These are phyloP conservation scores for Fusarium xyrophilum DNA, from an alignment of 2,329 filamentous ascomycete genomes.

Conservation along the genomic window DNA sequence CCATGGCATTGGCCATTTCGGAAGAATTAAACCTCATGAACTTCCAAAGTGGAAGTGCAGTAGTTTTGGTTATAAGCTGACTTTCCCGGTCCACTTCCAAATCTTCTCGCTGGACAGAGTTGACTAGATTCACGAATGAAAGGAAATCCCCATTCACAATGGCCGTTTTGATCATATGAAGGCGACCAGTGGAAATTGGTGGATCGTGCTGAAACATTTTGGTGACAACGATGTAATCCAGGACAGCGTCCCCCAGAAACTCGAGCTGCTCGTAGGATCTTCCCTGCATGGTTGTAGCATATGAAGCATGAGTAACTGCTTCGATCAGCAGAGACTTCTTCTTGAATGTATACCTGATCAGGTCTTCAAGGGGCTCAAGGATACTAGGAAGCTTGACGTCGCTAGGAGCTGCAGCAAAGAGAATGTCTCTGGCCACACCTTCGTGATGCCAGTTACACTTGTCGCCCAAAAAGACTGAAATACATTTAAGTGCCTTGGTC, in stretches of 20 bases:
- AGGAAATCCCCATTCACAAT: conserved; percentile 83
- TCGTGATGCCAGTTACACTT: conserved; percentile 61
- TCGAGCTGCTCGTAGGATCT: conserved; percentile 75
- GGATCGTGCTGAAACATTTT: conserved; percentile 59
- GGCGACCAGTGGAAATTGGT: conserved; percentile 58
- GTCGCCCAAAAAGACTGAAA: conserved; percentile 69
- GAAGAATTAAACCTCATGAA: conserved; percentile 69
- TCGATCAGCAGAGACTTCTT: conserved; percentile 75
- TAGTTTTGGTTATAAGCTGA: conserved; percentile 29
- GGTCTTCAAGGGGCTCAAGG: conserved; percentile 62
- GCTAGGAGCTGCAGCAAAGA: conserved; percentile 53
- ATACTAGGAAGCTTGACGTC: conserved; percentile 48
- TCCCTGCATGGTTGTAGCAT: conserved; percentile 50
- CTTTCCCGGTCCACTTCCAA: conserved; percentile 23
- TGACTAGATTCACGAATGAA: conserved; percentile 73
- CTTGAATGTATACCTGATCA: conserved; percentile 75
- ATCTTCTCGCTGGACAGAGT: conserved; percentile 36
- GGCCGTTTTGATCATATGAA: conserved; percentile 79
- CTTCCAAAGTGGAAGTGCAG: conserved; percentile 67
- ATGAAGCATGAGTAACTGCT: conserved; percentile 80
- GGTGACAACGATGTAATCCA: conserved; percentile 77
- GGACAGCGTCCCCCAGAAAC: conserved; percentile 84
- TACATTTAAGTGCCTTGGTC: conserved; percentile 66
- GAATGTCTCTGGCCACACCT: conserved; percentile 47
- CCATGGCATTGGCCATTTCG: conserved; percentile 57